These are phyloP conservation scores for Tricholoma terreum DNA, from an alignment of 768 basidiomycete species.

Conservation along the genomic window DNA sequence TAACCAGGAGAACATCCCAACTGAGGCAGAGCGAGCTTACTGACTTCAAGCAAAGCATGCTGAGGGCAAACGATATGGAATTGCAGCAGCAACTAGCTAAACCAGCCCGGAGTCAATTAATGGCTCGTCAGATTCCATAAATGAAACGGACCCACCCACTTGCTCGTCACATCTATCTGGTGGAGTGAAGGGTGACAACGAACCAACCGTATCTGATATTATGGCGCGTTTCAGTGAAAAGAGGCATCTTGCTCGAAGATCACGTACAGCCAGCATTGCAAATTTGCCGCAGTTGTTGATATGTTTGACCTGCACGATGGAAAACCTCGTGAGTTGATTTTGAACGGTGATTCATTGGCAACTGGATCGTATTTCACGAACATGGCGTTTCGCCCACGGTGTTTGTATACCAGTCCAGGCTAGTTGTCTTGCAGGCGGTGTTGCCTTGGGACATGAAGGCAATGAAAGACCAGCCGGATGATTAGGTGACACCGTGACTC, in stretches of 20 bases:
- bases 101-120: background rate
- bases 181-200: background rate
- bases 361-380: background rate
- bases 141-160: background rate
- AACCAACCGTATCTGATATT: background rate
- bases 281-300: background rate
- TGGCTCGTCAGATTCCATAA: background rate
- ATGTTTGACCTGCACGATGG: background rate
- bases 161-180: background rate
- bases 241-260: background rate
- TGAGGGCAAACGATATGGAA: constrained; percentile 1
- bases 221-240: background rate
- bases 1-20: background rate
- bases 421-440: background rate
- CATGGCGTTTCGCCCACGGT: constrained; percentile 1
- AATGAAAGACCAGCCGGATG: no score
- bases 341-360: background rate
- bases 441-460: background rate
- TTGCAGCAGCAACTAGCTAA: background rate
- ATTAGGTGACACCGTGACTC: background rate
- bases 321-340: background rate
- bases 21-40: background rate
- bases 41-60: constrained; percentile 1
- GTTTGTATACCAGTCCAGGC: background rate
- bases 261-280: constrained; percentile 2